Evolutionary conservation across 2,329 filamentous ascomycete genomes (phyloP).

Genomic region (Trichoderma asperellum): DNA sequence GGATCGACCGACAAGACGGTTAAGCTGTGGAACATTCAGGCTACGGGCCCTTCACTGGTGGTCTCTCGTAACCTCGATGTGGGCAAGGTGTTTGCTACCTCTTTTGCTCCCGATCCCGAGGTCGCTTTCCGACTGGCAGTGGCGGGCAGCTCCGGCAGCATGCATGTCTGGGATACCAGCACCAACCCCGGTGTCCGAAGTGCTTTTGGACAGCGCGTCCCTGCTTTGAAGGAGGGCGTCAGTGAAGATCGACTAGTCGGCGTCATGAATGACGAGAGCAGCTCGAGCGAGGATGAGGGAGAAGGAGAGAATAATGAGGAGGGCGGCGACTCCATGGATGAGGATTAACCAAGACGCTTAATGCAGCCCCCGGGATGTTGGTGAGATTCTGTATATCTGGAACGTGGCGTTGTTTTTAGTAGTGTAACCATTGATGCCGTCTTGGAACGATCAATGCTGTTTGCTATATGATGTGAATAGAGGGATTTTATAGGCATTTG

Average conservation of each 20-base stretch:
- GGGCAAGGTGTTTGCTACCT: conserved; percentile 89
- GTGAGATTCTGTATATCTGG: conserved; percentile 16
- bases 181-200: conserved; percentile 87
- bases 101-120: conserved; percentile 86
- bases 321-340: conserved; percentile 36
- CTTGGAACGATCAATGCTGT: background rate
- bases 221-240: conserved; percentile 61
- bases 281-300: conserved; percentile 66
- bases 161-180: conserved; percentile 95
- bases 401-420: conserved; percentile 24
- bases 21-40: conserved; percentile 92
- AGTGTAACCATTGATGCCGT: conserved; percentile 9
- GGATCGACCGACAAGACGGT: conserved; percentile 93
- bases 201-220: conserved; percentile 72
- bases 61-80: conserved; percentile 90
- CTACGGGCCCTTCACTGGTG: conserved; percentile 83
- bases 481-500: conserved; percentile 7
- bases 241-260: conserved; percentile 75
- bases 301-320: conserved; percentile 43
- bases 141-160: conserved; percentile 88
- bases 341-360: conserved; percentile 31
- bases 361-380: conserved; percentile 14
- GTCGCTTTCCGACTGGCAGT: conserved; percentile 92
- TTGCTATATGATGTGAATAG: background rate
- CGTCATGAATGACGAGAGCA: conserved; percentile 69